phyloP scores from a whole-genome alignment of 2,329 filamentous ascomycete species.

The Alternaria triticimaculans region DNA sequence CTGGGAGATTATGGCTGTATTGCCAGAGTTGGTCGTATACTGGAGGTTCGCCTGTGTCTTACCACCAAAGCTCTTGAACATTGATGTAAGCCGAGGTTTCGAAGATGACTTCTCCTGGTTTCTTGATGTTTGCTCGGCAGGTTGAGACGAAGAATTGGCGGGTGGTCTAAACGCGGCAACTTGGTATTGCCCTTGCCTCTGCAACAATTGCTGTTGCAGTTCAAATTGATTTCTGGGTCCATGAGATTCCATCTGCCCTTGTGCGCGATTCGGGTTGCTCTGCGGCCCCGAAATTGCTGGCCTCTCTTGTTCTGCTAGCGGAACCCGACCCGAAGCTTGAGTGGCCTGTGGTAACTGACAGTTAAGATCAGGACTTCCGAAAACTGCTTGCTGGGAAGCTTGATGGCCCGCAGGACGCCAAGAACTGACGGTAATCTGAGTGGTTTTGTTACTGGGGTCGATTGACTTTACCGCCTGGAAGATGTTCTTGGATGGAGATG shows the following conservation, averaged over 20 bases:
- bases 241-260: slow-evolving; percentile 11
- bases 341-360: slow-evolving; percentile 1
- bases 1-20: neutral
- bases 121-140: slow-evolving; percentile 27
- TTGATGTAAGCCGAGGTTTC: slow-evolving; percentile 38
- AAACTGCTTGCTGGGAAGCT: slow-evolving; percentile 5
- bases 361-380: slow-evolving; percentile 12
- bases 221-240: slow-evolving; percentile 37
- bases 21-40: slow-evolving; percentile 8
- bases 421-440: slow-evolving; percentile 18
- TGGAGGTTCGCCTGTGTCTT: slow-evolving; percentile 26
- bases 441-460: neutral
- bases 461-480: neutral
- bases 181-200: slow-evolving; percentile 44
- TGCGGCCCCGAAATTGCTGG: slow-evolving; percentile 13
- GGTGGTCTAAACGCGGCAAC: slow-evolving; percentile 50
- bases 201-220: slow-evolving; percentile 41
- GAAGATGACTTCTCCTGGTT: slow-evolving; percentile 33
- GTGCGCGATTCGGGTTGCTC: slow-evolving; percentile 14
- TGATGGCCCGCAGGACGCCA: slow-evolving; percentile 13
- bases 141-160: slow-evolving; percentile 43
- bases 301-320: slow-evolving; percentile 20
- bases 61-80: slow-evolving; percentile 55
- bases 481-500: slow-evolving; percentile 10
- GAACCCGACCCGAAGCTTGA: slow-evolving; percentile 11